Evolutionary conservation across 495 filamentous ascomycete genomes (phyloP), one percentile per base, ranked within the genome.

Genomic region (Cetradonia linearis): DNA sequence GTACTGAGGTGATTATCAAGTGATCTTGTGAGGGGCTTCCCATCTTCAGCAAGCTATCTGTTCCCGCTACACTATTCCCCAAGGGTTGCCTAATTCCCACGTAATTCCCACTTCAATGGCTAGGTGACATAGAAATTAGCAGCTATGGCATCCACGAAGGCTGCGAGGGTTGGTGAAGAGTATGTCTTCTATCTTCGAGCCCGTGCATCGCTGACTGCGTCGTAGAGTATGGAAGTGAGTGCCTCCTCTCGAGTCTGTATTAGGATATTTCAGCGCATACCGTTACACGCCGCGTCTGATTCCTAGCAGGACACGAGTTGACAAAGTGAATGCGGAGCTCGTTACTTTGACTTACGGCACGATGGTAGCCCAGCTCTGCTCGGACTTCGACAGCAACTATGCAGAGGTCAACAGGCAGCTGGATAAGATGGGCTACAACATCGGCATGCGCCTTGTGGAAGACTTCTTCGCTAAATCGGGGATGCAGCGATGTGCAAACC

Each of bases 381-480:
- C 92, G 70, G 93, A 98, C 77, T 95, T 86, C 68, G 89, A 96
- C 63, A 84, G 83, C 62, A 86, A 96, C 72, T 98, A 98, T 67
- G 78, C 82, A 55, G 88, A 97, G 70, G 92, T 81, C 70, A 98
- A 98, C 75, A 89, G 89, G 74, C 93, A 98, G 70, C 77, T 98
- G 49, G 93, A 98, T 69, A 94, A 90, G 74, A 98, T 98, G 93
- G 93, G 93, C 40, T 95, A 97, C 77, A 96, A 96, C 66, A 97
- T 98, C 61, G 93, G 93, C 9, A 80, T 97, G 71, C 87, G 93
- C 30, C 76, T 98, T 65, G 96, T 98, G 70, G 93, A 98, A 66
- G 93, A 98, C 71, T 98, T 95, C 70, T 83, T 98, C 42, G 93
- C 93, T 63, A 96, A 96, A 72, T 89, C 89, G 14, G 89, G 86